Base-by-base conservation (phyloP, 2,329 filamentous ascomycete species). In the Cercospora nicotianae region DNA sequence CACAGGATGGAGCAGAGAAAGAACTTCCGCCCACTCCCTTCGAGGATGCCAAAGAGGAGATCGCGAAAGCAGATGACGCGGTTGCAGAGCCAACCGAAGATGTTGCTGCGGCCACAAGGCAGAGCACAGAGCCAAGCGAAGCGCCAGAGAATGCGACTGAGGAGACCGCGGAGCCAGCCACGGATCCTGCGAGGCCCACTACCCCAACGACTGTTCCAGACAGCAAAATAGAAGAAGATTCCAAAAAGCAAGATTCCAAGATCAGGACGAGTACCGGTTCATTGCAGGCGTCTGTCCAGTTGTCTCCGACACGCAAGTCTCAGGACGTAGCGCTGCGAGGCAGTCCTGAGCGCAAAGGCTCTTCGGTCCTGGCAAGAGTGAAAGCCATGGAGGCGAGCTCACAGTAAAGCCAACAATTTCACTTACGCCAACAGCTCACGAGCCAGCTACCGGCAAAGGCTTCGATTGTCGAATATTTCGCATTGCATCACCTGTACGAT, bases 331-430 rank as follows among this genome's bases (percentile, higher is more conserved):
- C 67, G 7, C 60, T 65, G 36, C 65, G 6, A 33, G 31, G 20
- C 63, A 71, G 55, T 36, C n/a, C 55, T 51, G 67, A 71, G 45
- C 67, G 71, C 26, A 73, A 71, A 60, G 63, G 36, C 51, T 73
- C 71, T 26, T 72, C 72, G 8, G 71, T 74, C 12, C 55, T 72
- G 12, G 72, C 67, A 23, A 60, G 70, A 33, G 71, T 74, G 8
- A 62, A 71, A 42, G 72, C 71, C 13, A 74, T 74, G 72, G 72
- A 74, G 61, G 63, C 70, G 16, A 53, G 23, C 31, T 31, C 33
- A 13, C 51, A 57, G 20, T 64, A 64, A 20, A 26, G 18, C 2
- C 5, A 16, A n/a, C 7, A 42, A 3, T 23, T 26, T 9, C 16
- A 33, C 18, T 26, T 13, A 4, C 45, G 42, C 16, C 36, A 13